Evolutionary conservation across 2,329 filamentous ascomycete species (phyloP).

Genomic region (Penicillium sp.): DNA sequence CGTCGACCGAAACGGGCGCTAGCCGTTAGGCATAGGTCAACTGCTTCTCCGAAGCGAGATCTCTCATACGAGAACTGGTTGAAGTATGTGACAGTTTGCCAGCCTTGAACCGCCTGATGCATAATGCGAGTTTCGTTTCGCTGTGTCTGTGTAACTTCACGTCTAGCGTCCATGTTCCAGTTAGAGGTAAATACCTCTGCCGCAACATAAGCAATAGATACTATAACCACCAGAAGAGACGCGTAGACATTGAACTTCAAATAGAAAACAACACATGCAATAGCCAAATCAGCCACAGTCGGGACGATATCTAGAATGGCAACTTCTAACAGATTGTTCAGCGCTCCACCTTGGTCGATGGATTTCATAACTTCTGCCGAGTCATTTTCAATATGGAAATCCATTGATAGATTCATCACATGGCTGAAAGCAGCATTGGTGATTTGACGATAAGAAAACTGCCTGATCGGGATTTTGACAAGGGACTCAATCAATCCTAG

Average conservation of each 20-base stretch:
- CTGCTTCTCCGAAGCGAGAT: constrained; percentile 42
- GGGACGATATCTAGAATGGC: constrained; percentile 60
- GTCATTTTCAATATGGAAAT: constrained; percentile 66
- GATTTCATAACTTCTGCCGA: constrained; percentile 65
- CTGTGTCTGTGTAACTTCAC: constrained; percentile 42
- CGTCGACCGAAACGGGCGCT: constrained; percentile 1
- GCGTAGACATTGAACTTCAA: constrained; percentile 62
- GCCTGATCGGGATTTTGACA: constrained; percentile 50
- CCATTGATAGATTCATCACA: constrained; percentile 65
- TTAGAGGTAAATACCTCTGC: constrained; percentile 42
- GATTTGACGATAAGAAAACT: constrained; percentile 58
- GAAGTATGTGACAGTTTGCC: constrained; percentile 59
- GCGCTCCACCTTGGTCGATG: constrained; percentile 61
- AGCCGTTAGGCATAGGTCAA: not conserved
- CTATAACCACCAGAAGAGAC: constrained; percentile 48
- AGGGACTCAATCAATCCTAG: constrained; percentile 3
- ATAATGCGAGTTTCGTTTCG: constrained; percentile 54
- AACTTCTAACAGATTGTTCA: constrained; percentile 60
- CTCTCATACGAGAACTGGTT: constrained; percentile 57
- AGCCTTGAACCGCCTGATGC: constrained; percentile 59
- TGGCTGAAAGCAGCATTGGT: constrained; percentile 63
- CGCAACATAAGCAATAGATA: constrained; percentile 53
- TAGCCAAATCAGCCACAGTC: constrained; percentile 51
- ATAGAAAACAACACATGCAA: constrained; percentile 48
- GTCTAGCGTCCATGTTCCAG: constrained; percentile 40